Conservation (phyloP, 768 basidiomycete species). For the Leccinum sublutescens region DNA sequence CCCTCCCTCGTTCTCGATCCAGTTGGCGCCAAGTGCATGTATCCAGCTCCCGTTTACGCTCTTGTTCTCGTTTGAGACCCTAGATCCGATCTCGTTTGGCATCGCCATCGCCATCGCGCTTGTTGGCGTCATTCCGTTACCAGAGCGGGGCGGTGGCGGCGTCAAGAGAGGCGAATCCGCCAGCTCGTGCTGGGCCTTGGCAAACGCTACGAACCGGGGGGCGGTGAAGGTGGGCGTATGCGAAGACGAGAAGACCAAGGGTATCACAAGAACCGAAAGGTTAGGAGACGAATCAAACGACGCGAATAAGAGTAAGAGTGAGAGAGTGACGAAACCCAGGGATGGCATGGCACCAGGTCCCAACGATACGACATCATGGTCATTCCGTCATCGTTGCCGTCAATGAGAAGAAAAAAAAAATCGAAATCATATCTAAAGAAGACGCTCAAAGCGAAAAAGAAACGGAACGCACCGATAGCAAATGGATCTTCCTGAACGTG, state of each 20-base stretch:
- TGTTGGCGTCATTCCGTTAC: neutral
- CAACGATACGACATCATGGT: neutral
- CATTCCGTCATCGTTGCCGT: neutral
- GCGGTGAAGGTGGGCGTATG: neutral
- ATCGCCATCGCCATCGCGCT: neutral
- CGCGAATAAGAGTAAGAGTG: neutral
- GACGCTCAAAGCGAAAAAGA: neutral
- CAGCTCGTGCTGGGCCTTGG: conserved; percentile 13
- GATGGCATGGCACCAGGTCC: neutral
- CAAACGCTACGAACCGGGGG: conserved; percentile 15
- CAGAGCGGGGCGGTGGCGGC: neutral
- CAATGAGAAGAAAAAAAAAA: neutral
- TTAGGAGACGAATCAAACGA: neutral
- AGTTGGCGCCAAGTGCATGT: neutral
- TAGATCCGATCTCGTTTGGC: neutral
- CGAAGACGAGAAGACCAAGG: neutral
- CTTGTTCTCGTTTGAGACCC: neutral
- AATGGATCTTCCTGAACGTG: neutral
- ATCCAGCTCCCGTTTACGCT: neutral
- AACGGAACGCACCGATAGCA: conserved; percentile 15
- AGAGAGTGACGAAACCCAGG: neutral
- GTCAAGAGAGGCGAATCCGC: conserved; percentile 1
- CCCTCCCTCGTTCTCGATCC: neutral
- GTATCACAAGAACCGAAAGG: neutral
- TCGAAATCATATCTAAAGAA: neutral